These are phyloP conservation scores for Diaporthe sp. DNA, from an alignment of 2,329 filamentous ascomycete species.

Conservation along the genomic window DNA sequence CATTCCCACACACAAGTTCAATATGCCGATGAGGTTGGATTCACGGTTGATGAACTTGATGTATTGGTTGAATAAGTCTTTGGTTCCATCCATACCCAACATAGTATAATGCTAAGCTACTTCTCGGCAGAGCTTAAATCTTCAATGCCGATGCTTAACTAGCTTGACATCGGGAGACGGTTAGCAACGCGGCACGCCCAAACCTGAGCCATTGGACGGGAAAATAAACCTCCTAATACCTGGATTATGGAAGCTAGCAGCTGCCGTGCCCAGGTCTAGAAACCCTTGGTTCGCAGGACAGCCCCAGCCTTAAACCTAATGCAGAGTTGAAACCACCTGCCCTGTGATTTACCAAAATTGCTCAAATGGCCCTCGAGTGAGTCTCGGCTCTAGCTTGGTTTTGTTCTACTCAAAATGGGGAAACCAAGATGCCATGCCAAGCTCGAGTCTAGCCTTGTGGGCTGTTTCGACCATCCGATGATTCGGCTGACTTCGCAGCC, in stretches of 20 bases:
- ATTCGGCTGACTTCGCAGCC: conserved; percentile 16
- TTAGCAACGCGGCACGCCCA: background rate
- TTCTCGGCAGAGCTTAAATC: conserved; percentile 17
- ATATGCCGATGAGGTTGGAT: background rate
- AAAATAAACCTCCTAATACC: background rate
- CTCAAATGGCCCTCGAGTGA: background rate
- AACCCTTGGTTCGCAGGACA: background rate
- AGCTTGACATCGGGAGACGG: background rate
- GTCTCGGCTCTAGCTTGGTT: background rate
- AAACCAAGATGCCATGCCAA: background rate
- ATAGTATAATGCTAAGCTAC: background rate
- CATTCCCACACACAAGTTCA: background rate
- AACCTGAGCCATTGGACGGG: background rate
- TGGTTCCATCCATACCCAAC: background rate
- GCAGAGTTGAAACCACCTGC: conserved; percentile 20
- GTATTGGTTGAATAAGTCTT: background rate
- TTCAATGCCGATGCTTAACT: background rate
- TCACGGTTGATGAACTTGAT: background rate
- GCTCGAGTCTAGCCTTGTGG: background rate
- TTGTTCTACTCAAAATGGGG: background rate
- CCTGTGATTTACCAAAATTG: conserved; percentile 5
- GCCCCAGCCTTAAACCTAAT: background rate
- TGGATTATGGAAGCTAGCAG: background rate
- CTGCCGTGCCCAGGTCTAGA: conserved; percentile 10
- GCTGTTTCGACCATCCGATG: conserved; percentile 22